Conservation (phyloP, 202 grass and related monocot species). For the Panicum hallii region DNA sequence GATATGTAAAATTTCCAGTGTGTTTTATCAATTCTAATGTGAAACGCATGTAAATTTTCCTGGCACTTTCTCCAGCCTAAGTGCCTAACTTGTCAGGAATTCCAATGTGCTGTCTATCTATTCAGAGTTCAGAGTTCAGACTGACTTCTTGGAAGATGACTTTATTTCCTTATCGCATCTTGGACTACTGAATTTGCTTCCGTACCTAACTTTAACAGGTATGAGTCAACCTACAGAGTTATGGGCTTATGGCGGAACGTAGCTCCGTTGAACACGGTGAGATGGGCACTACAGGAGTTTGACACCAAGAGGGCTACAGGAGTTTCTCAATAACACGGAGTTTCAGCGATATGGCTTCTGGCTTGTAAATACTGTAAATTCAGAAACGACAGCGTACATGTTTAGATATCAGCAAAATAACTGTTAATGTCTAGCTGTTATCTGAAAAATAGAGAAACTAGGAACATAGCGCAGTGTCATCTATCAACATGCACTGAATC, state of each 20-base stretch:
- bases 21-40: background rate
- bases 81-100: conserved; percentile 15
- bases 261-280: background rate
- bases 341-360: background rate
- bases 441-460: background rate
- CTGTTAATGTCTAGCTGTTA: background rate
- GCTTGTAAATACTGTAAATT: background rate
- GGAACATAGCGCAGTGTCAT: background rate
- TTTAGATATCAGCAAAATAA: background rate
- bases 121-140: conserved; percentile 1
- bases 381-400: background rate
- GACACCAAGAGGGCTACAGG: background rate
- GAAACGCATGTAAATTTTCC: background rate
- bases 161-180: background rate
- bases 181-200: background rate
- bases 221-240: background rate
- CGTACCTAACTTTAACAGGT: conserved; percentile 28
- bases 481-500: background rate
- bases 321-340: background rate
- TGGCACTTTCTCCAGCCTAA: conserved; percentile 11
- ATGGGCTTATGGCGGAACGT: conserved; percentile 16
- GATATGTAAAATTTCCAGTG: background rate
- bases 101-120: background rate
- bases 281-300: background rate
- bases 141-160: conserved; percentile 16